These are phyloP conservation scores for Usnea hakonensis DNA, from an alignment of 495 filamentous ascomycete species.

Conservation along the genomic window DNA sequence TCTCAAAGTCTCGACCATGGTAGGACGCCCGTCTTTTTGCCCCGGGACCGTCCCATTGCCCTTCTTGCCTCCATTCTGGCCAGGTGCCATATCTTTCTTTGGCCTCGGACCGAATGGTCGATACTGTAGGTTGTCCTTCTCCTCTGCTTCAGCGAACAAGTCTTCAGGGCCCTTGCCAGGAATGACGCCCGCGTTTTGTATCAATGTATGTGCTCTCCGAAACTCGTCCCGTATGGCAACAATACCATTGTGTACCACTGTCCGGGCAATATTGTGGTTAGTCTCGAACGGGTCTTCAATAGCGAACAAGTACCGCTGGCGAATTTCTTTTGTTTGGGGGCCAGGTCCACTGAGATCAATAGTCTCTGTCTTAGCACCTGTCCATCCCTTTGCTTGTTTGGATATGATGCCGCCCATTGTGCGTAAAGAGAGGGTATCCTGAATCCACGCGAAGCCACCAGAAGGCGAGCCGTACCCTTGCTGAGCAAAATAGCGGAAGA, in stretches of 20 bases:
- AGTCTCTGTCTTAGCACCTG: slow-evolving; percentile 52
- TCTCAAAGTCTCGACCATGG: background rate
- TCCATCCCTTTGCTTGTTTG: slow-evolving; percentile 73
- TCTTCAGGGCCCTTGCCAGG: slow-evolving; percentile 21
- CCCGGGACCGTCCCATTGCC: background rate
- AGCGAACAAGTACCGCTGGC: slow-evolving; percentile 72
- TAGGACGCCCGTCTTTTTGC: background rate
- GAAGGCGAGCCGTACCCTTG: slow-evolving; percentile 35
- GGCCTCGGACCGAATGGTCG: slow-evolving; percentile 23
- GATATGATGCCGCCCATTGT: slow-evolving; percentile 57
- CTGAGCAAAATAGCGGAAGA: slow-evolving; percentile 75
- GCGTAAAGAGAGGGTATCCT: slow-evolving; percentile 62
- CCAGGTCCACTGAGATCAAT: slow-evolving; percentile 26
- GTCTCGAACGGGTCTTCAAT: slow-evolving; percentile 85
- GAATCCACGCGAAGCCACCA: slow-evolving; percentile 60
- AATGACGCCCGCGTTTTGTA: slow-evolving; percentile 29
- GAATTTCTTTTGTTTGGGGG: slow-evolving; percentile 48
- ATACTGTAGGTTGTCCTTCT: slow-evolving; percentile 20
- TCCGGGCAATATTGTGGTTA: slow-evolving; percentile 74
- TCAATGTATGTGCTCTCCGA: slow-evolving; percentile 59
- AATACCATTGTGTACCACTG: slow-evolving; percentile 68
- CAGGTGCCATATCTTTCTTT: background rate
- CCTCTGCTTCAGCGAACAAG: slow-evolving; percentile 26
- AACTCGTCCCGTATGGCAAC: slow-evolving; percentile 74
- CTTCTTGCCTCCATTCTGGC: background rate